Conservation (phyloP, 176 grass and related monocot species). For the Pharus latifolius region DNA sequence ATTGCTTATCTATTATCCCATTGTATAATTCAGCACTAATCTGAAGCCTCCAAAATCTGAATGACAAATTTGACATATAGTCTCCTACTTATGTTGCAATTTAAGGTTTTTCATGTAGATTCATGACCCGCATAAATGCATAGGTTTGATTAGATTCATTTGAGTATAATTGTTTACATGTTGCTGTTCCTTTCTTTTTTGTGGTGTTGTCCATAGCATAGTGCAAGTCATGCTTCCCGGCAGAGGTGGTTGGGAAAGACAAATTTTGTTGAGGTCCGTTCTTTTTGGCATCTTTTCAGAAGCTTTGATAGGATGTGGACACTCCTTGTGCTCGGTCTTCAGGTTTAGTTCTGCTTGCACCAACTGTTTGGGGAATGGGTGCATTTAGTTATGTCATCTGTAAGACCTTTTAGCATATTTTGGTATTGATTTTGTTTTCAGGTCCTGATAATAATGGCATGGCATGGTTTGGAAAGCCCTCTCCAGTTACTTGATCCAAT, state of each 20-base stretch:
- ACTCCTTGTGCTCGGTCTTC: constrained; percentile 74
- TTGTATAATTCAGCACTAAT: not conserved
- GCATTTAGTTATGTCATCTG: constrained; percentile 14
- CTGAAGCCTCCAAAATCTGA: not conserved
- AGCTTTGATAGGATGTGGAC: constrained; percentile 97
- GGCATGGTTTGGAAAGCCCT: constrained; percentile 77
- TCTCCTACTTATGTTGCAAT: not conserved
- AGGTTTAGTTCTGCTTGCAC: constrained; percentile 39
- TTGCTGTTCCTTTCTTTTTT: constrained; percentile 20
- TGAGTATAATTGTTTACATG: constrained; percentile 6
- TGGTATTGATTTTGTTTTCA: constrained; percentile 28
- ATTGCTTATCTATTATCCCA: not conserved
- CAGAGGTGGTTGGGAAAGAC: constrained; percentile 83
- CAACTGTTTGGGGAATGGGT: not conserved
- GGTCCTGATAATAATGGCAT: constrained; percentile 95
- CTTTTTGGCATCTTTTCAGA: constrained; percentile 97
- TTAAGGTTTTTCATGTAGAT: not conserved
- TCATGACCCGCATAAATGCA: not conserved
- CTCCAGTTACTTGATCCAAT: constrained; percentile 74
- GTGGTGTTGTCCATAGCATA: constrained; percentile 31
- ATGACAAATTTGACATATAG: not conserved
- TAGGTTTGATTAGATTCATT: constrained; percentile 4
- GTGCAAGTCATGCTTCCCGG: not conserved
- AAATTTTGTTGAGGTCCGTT: constrained; percentile 85
- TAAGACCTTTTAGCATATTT: constrained; percentile 6